Evolutionary conservation across 228 moss, liverwort and hornwort genomes (phyloP).

Genomic region (Sphagnum magellanicum): DNA sequence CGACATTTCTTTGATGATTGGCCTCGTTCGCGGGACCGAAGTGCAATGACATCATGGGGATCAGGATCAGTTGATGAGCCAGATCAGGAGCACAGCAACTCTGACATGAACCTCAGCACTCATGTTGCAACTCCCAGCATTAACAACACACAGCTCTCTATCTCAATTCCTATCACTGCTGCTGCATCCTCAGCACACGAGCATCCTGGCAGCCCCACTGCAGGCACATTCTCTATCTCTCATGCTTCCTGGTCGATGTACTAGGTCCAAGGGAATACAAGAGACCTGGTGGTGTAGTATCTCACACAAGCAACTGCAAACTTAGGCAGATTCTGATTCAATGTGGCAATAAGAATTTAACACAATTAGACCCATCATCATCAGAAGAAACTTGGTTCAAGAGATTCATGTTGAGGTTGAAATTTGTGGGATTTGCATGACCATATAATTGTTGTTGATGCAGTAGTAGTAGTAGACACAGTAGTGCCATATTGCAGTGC

Average conservation of each 20-base stretch:
- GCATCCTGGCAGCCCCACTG: constrained; percentile 93
- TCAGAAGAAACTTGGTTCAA: too few species aligned
- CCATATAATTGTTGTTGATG: background rate
- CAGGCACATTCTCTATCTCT: constrained; percentile 99
- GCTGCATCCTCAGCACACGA: constrained; percentile 69
- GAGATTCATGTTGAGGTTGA: too few species aligned
- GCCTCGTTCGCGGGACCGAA: constrained; percentile 88
- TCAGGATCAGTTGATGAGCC: constrained; percentile 64
- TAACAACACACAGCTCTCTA: constrained; percentile 97
- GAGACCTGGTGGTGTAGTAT: background rate
- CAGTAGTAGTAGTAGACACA: constrained; percentile 27
- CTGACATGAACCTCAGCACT: constrained; percentile 30
- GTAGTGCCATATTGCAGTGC: constrained; percentile 7
- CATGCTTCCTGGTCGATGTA: constrained; percentile 1
- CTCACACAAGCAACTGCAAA: constrained; percentile 33
- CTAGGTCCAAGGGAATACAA: too few species aligned
- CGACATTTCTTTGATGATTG: constrained; percentile 98
- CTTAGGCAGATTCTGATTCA: constrained; percentile 21
- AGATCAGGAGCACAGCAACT: constrained; percentile 80
- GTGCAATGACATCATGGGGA: constrained; percentile 76
- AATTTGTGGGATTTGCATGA: too few species aligned
- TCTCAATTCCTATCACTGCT: constrained; percentile 91
- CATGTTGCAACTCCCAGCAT: constrained; percentile 2
- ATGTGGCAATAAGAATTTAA: too few species aligned
- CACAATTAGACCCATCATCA: background rate